Conservation (phyloP, 2,329 filamentous ascomycete species). For the Nigrograna mackinnonii region DNA sequence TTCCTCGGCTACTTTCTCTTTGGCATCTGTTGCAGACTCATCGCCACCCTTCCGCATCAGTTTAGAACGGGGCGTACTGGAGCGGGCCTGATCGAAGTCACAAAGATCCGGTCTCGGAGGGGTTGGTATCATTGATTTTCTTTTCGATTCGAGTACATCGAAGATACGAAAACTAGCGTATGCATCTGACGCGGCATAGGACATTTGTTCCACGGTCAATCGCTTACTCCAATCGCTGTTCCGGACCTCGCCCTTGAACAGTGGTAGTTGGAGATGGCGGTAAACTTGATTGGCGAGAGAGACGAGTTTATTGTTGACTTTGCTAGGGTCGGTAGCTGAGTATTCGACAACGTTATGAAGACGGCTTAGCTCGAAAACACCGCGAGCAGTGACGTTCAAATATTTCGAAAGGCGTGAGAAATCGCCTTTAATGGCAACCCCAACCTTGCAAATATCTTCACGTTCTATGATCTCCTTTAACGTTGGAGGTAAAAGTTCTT, state of each 20-base stretch:
- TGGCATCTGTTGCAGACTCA: slow-evolving; percentile 9
- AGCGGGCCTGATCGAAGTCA: slow-evolving; percentile 68
- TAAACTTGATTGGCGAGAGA: slow-evolving; percentile 71
- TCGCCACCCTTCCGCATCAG: slow-evolving; percentile 3
- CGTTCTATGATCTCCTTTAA: slow-evolving; percentile 75
- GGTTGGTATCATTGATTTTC: slow-evolving; percentile 66
- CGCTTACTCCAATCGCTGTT: slow-evolving; percentile 72
- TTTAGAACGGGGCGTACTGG: slow-evolving; percentile 54
- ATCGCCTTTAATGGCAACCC: slow-evolving; percentile 72
- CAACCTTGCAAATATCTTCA: slow-evolving; percentile 69
- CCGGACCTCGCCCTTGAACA: slow-evolving; percentile 81
- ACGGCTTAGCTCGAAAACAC: slow-evolving; percentile 82
- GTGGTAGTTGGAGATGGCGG: slow-evolving; percentile 71
- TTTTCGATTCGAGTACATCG: slow-evolving; percentile 69
- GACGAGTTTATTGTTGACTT: slow-evolving; percentile 59
- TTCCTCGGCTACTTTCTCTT: slow-evolving; percentile 17
- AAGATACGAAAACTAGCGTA: slow-evolving; percentile 82
- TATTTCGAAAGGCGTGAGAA: slow-evolving; percentile 67
- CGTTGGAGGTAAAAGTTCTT: slow-evolving; percentile 68
- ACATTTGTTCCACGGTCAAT: slow-evolving; percentile 67
- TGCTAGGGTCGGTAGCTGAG: slow-evolving; percentile 58
- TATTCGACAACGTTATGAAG: slow-evolving; percentile 72
- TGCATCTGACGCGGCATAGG: slow-evolving; percentile 78
- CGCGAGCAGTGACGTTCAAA: slow-evolving; percentile 61
- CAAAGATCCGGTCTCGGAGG: slow-evolving; percentile 72